These are phyloP conservation scores for Aquilaria agallochum DNA, from an alignment of 441 rosid species.

Conservation along the genomic window DNA sequence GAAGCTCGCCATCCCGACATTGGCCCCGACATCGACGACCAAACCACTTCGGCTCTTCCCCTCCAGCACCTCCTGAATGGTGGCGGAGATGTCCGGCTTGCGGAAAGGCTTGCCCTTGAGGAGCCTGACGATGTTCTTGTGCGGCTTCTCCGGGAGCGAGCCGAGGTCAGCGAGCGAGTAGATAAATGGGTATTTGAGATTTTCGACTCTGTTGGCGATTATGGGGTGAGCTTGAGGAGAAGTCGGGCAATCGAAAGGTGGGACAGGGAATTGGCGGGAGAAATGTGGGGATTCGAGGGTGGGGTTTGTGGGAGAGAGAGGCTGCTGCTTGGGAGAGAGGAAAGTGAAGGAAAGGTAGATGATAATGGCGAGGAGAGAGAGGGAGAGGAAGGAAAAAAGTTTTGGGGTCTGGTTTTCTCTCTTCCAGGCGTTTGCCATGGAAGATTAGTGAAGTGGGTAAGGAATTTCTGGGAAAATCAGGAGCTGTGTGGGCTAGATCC, in stretches of 20 bases:
- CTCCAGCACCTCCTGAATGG: constrained; percentile 71
- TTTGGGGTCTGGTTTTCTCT: constrained; percentile 44
- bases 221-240: constrained; percentile 90
- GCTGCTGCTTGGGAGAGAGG: constrained; percentile 21
- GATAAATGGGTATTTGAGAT: constrained; percentile 69
- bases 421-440: constrained; percentile 91
- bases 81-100: constrained; percentile 81
- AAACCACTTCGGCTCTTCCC: constrained; percentile 43
- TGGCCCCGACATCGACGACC: constrained; percentile 90
- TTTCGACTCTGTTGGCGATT: constrained; percentile 84
- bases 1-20: constrained; percentile 96
- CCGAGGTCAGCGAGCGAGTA: constrained; percentile 90
- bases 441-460: background rate
- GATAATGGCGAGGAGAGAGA: constrained; percentile 38
- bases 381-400: constrained; percentile 40
- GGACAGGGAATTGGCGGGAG: constrained; percentile 23
- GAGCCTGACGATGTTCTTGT: constrained; percentile 85
- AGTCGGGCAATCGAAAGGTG: constrained; percentile 69
- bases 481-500: constrained; percentile 6
- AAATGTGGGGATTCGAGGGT: constrained; percentile 16
- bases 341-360: constrained; percentile 31
- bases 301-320: constrained; percentile 16
- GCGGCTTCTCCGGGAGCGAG: constrained; percentile 81
- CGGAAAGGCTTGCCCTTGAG: constrained; percentile 90
- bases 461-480: constrained; percentile 13